These are phyloP conservation scores for Eucalyptus pauciflora DNA, from an alignment of 345 rosid genomes.

Conservation along the genomic window DNA sequence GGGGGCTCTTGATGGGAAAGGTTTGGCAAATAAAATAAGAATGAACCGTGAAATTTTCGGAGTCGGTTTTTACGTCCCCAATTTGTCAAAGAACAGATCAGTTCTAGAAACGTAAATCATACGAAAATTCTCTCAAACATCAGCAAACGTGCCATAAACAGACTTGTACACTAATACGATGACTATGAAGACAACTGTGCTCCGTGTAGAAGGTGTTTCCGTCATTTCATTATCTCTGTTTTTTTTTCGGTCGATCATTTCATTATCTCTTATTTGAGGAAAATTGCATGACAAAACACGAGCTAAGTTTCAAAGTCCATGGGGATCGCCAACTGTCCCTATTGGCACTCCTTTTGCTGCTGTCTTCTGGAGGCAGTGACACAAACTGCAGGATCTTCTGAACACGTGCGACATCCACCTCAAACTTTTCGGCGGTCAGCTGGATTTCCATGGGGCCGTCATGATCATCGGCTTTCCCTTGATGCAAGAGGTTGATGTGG, in stretches of 20 bases:
- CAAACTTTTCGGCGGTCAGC: slow-evolving; percentile 60
- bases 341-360: slow-evolving; percentile 5
- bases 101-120: background rate
- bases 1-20: background rate
- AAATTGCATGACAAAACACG: background rate
- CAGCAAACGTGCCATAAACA: background rate
- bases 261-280: background rate
- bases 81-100: background rate
- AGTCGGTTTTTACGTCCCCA: background rate
- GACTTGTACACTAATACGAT: background rate
- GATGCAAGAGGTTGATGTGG: slow-evolving; percentile 57
- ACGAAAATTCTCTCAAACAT: background rate
- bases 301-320: background rate
- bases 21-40: background rate
- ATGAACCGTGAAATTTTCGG: too few species aligned
- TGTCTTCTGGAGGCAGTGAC: slow-evolving; percentile 61
- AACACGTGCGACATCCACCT: slow-evolving; percentile 46
- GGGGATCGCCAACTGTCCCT: background rate
- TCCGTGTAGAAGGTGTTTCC: background rate
- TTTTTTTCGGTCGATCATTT: too few species aligned
- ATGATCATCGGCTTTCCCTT: slow-evolving; percentile 77
- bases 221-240: too few species aligned
- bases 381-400: slow-evolving; percentile 41
- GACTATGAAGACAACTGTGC: background rate
- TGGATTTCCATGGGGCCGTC: slow-evolving; percentile 43